Percentiles rank a stretch among this genome's conserved stretches.
phyloP scores from a whole-genome alignment of 345 rosid genomes.

The Citrus sinensis region DNA sequence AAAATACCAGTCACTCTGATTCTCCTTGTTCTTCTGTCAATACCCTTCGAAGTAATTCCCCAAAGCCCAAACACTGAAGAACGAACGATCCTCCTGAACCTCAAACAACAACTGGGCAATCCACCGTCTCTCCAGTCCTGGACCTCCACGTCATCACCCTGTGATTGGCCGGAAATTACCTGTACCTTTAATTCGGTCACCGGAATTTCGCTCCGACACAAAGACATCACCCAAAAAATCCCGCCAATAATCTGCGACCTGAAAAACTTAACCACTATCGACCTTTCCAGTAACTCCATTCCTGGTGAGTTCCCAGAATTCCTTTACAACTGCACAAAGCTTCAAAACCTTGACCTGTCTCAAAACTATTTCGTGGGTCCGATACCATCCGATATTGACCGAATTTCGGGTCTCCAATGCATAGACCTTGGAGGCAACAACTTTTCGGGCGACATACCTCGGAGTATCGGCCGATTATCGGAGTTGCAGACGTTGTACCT shows the following conservation, averaged over 20 bases:
- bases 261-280: constrained; percentile 40
- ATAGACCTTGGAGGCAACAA: constrained; percentile 52
- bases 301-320: constrained; percentile 58
- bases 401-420: constrained; percentile 39
- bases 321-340: constrained; percentile 62
- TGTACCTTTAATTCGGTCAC: constrained; percentile 51
- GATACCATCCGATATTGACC: constrained; percentile 60
- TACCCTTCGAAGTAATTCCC: constrained; percentile 44
- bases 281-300: constrained; percentile 46
- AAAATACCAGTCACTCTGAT: constrained; percentile 1
- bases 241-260: constrained; percentile 67
- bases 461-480: constrained; percentile 39
- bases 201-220: constrained; percentile 23
- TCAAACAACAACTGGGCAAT: constrained; percentile 54
- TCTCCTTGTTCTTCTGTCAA: constrained; percentile 26
- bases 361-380: constrained; percentile 62
- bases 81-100: constrained; percentile 42
- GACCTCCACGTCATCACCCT: constrained; percentile 57
- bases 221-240: constrained; percentile 40
- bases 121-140: constrained; percentile 57
- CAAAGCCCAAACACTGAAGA: constrained; percentile 35
- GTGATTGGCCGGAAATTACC: constrained; percentile 53
- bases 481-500: constrained; percentile 39
- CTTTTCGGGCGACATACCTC: constrained; percentile 75
- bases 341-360: constrained; percentile 54